Base-by-base conservation (phyloP, 345 rosid species). In the Gossypium raimondii region DNA sequence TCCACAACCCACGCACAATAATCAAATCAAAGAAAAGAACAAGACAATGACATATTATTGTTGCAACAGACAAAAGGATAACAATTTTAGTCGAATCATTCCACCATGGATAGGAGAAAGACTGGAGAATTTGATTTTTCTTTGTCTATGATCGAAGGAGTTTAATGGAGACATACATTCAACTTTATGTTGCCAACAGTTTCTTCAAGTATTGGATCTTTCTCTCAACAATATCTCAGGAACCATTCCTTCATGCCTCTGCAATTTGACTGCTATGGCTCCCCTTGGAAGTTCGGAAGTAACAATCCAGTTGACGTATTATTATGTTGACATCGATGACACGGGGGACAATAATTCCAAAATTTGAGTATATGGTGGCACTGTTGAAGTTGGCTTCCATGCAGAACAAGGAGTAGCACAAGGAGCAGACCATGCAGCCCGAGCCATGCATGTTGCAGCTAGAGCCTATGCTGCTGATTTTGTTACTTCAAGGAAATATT, bases 321-420 rank as follows among this genome's bases (percentile, higher is more conserved):
- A 0, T 1, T n/a, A 55, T 18, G 60, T 9, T 56, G 60, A 56
- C 25, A 11, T 3, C 3, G 10, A 56, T 20, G 18, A 0, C 4
- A 9, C 24, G 0, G 1, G 0, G 59, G 13, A 56, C 25, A 2
- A 3, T n/a, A 53, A 17, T 56, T 56, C 25, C 25, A 2, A 18
- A 7, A 2, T 18, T 18, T 0, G 1, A 1, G 8, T 1, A 0
- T 27, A 27, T 27, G 12, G 0, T 2, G 12, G 5, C 1, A 0
- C 24, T 22, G 24, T 22, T 22, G 24, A 22, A 22, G 24, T 22
- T 22, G 24, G 24, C 24, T 22, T 22, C 24, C 24, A 22, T 22
- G 24, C 24, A 22, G 24, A 1, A 22, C 24, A 22, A 22, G 24
- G 24, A 22, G 24, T 22, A 22, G 1, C 24, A 22, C 24, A 22